A percentile compares a stretch with the other conserved stretches of the same genome.
These are phyloP conservation scores for Fusarium keratoplasticum DNA, from an alignment of 2,329 filamentous ascomycete genomes.

Conservation along the genomic window DNA sequence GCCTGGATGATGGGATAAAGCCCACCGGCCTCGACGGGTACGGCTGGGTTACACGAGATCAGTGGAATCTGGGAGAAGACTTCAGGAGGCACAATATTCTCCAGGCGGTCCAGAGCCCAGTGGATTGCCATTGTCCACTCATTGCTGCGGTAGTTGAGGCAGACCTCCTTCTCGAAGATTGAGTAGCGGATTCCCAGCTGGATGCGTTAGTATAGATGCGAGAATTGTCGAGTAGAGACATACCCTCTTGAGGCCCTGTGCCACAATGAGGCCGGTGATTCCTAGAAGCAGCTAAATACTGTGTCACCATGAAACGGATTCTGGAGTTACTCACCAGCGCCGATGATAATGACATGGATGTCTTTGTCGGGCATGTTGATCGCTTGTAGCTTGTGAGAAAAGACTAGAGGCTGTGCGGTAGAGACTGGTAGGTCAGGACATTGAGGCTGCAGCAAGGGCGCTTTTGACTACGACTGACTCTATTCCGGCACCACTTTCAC, in stretches of 20 bases:
- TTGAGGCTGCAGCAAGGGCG: background rate
- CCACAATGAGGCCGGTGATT: constrained; percentile 34
- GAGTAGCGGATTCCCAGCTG: constrained; percentile 30
- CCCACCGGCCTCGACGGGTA: constrained; percentile 32
- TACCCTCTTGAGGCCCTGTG: constrained; percentile 33
- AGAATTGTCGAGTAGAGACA: too few species aligned
- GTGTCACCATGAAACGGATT: background rate
- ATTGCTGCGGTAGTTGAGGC: constrained; percentile 39
- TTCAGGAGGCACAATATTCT: constrained; percentile 28
- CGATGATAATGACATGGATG: constrained; percentile 34
- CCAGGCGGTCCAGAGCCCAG: constrained; percentile 32
- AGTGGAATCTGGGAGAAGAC: constrained; percentile 27
- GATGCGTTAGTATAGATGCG: background rate
- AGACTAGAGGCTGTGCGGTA: background rate
- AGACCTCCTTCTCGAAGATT: constrained; percentile 35
- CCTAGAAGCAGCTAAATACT: constrained; percentile 1
- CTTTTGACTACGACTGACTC: background rate
- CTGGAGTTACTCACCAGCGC: constrained; percentile 20
- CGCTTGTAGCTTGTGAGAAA: background rate
- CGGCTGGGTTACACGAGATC: constrained; percentile 37
- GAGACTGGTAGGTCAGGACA: background rate
- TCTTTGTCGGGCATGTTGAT: constrained; percentile 26
- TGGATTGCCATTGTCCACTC: constrained; percentile 42
- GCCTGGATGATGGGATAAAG: constrained; percentile 40
- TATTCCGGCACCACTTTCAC: background rate